phyloP scores from a whole-genome alignment of 2,329 filamentous ascomycete species.

The Hansfordia pulvinata region DNA sequence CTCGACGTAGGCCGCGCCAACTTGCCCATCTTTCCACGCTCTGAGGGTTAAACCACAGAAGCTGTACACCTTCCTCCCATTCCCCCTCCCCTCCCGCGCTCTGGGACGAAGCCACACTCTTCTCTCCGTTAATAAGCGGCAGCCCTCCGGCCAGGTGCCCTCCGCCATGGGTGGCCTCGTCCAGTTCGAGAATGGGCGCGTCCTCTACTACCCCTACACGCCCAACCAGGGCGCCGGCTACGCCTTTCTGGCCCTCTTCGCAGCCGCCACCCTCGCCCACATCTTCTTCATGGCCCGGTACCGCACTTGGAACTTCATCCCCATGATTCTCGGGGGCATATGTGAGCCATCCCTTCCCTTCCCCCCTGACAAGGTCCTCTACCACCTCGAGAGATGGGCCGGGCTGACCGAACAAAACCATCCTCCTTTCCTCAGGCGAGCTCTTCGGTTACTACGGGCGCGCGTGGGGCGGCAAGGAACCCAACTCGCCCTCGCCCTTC shows the following conservation, averaged over 20 bases:
- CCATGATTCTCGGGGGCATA: conserved; percentile 36
- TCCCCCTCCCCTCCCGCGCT: no score
- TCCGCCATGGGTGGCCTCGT: background rate
- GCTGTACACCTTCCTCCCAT: no score
- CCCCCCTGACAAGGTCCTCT: no score
- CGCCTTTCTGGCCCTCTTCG: conserved; percentile 26
- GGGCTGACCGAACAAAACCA: conserved; percentile 2
- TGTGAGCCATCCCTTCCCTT: no score
- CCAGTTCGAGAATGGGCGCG: background rate
- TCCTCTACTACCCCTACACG: conserved; percentile 27
- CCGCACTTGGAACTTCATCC: conserved; percentile 37
- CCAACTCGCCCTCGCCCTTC: conserved; percentile 13
- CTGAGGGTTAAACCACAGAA: no score
- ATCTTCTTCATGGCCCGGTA: conserved; percentile 22
- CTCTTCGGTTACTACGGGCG: conserved; percentile 20
- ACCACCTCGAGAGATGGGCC: no score
- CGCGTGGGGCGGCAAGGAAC: conserved; percentile 8
- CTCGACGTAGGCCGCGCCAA: no score
- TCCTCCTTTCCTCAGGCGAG: no score
- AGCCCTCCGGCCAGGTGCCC: no score
- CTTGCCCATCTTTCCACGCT: no score
- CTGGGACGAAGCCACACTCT: no score
- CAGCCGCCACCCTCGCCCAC: conserved; percentile 23
- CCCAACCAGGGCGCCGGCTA: conserved; percentile 28
- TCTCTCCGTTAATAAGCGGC: no score